phyloP scores from a whole-genome alignment of 1,139 yeast species.

The Hemisphaericaspora subhashii region DNA sequence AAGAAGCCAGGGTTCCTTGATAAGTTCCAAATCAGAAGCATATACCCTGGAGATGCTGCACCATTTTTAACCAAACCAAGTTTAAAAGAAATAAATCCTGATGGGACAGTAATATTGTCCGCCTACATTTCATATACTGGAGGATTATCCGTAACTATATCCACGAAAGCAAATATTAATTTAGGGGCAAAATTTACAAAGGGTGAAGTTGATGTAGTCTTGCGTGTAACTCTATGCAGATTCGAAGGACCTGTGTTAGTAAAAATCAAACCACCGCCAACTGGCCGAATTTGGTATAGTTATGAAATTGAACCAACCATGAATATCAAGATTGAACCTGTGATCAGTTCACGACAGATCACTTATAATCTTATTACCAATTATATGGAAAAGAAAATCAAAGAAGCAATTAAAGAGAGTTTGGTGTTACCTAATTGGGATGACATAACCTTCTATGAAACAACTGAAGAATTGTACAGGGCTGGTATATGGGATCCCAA shows the following conservation, averaged over 20 bases:
- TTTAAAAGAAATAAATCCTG: constrained; percentile 70
- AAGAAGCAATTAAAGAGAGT: constrained; percentile 76
- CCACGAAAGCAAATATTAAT: constrained; percentile 75
- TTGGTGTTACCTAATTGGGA: constrained; percentile 88
- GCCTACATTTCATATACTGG: constrained; percentile 72
- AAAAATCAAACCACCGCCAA: constrained; percentile 83
- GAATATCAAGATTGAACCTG: constrained; percentile 78
- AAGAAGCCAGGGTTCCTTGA: constrained; percentile 87
- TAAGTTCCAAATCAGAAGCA: constrained; percentile 69
- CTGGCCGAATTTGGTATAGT: constrained; percentile 87
- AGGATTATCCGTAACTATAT: constrained; percentile 66
- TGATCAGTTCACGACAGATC: constrained; percentile 79
- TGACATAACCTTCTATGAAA: constrained; percentile 71
- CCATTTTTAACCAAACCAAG: constrained; percentile 79
- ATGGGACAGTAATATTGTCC: constrained; percentile 70
- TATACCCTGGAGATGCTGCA: constrained; percentile 77
- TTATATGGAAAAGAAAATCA: constrained; percentile 73
- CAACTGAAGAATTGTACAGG: constrained; percentile 67
- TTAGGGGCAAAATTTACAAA: constrained; percentile 75
- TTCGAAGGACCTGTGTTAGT: constrained; percentile 74
- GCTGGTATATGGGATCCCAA: constrained; percentile 88
- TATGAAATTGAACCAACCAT: constrained; percentile 79
- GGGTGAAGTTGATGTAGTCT: constrained; percentile 72
- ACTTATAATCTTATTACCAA: constrained; percentile 77
- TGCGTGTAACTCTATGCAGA: constrained; percentile 68